Conservation (phyloP, 2,329 filamentous ascomycete species). For the Penicillium digitatum region DNA sequence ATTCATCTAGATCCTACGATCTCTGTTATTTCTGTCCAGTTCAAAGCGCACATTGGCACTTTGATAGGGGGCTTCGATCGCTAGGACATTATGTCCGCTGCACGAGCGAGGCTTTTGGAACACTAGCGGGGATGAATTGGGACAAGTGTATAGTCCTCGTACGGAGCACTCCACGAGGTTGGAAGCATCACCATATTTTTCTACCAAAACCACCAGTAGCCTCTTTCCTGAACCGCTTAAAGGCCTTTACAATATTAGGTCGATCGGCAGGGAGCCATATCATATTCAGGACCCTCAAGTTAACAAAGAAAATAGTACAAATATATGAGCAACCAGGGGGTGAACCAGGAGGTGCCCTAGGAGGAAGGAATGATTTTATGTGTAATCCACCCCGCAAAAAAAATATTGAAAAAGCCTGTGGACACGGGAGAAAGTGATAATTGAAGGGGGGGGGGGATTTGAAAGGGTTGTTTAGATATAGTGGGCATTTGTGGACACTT, state of each 20-base stretch:
- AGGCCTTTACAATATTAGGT: neutral
- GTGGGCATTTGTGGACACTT: constrained; percentile 1
- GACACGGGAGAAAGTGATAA: neutral
- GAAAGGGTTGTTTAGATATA: constrained; percentile 7
- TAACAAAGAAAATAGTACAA: neutral
- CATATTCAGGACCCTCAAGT: neutral
- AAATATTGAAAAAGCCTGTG: neutral
- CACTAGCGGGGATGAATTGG: neutral
- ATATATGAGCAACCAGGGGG: neutral
- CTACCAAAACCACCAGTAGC: neutral
- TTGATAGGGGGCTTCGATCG: neutral
- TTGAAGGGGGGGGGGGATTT: no score
- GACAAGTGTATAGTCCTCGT: neutral
- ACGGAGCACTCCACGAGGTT: neutral
- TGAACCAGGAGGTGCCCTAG: neutral
- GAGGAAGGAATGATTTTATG: neutral
- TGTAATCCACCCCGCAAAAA: constrained; percentile 1
- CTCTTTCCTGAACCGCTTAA: neutral
- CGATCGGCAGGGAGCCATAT: neutral
- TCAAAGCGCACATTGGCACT: neutral
- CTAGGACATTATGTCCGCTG: neutral
- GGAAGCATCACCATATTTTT: neutral
- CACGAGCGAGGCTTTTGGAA: constrained; percentile 7
- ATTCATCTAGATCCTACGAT: neutral
- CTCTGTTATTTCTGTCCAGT: neutral